Percentiles rank a stretch among this genome's conserved stretches.
phyloP scores from a whole-genome alignment of 1,139 yeast genomes.

The Arxiozyma telluris region DNA sequence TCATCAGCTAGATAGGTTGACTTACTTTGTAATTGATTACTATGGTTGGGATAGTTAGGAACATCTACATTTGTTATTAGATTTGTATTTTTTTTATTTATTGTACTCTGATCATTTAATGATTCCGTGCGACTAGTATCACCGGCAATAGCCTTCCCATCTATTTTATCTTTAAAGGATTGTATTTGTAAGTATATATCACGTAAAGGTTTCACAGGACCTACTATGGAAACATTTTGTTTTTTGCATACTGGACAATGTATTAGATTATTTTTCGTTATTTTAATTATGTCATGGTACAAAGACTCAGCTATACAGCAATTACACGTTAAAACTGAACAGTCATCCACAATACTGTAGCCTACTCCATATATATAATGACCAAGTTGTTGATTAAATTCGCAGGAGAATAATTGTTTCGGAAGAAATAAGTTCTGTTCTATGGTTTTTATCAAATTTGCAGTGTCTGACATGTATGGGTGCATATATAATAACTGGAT shows the following conservation, averaged over 20 bases:
- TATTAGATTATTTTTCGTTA: constrained; percentile 8
- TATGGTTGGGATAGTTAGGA: not conserved
- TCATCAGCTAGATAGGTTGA: not conserved
- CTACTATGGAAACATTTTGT: constrained; percentile 33
- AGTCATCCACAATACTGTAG: constrained; percentile 34
- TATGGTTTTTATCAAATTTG: constrained; percentile 14
- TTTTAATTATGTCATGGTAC: constrained; percentile 9
- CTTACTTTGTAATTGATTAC: not conserved
- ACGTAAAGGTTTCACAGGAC: constrained; percentile 45
- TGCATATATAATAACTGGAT: not conserved
- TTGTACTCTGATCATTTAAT: not conserved
- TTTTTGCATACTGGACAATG: constrained; percentile 46
- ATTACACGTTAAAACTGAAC: constrained; percentile 58
- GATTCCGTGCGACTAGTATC: not conserved
- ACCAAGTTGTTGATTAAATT: constrained; percentile 1
- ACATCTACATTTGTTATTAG: not conserved
- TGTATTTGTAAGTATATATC: constrained; percentile 36
- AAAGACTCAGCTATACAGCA: constrained; percentile 54
- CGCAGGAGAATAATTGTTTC: constrained; percentile 12
- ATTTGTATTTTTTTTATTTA: too few species aligned
- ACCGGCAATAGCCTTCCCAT: not conserved
- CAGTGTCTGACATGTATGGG: not conserved
- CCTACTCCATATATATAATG: constrained; percentile 14
- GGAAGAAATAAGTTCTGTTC: constrained; percentile 24
- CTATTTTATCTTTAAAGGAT: not conserved